Evolutionary conservation across 2,329 filamentous ascomycete species (phyloP).

Genomic region (Diaporthe humulicola): DNA sequence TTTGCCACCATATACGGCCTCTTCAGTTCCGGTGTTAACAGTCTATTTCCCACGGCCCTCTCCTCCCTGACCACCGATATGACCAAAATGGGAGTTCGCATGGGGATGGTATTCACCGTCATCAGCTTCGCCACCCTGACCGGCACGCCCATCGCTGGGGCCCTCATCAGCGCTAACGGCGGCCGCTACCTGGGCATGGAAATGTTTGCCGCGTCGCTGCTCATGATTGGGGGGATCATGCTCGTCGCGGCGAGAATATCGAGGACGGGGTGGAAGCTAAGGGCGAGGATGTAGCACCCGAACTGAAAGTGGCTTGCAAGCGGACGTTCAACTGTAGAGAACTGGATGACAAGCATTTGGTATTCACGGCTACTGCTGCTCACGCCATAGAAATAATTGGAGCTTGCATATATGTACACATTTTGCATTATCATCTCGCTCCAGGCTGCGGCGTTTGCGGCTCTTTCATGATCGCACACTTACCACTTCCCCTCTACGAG

Average conservation of each 20-base stretch:
- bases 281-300: constrained; percentile 47
- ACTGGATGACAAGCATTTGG: not conserved
- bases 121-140: constrained; percentile 65
- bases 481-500: not conserved
- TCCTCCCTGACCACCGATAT: constrained; percentile 66
- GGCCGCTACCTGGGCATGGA: constrained; percentile 62
- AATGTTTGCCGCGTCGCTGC: constrained; percentile 58
- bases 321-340: not conserved
- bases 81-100: constrained; percentile 64
- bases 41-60: constrained; percentile 73
- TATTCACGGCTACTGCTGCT: not conserved
- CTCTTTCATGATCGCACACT: not conserved
- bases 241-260: constrained; percentile 54
- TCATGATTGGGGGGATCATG: constrained; percentile 57
- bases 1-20: constrained; percentile 76
- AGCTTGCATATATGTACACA: not conserved
- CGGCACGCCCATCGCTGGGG: constrained; percentile 65
- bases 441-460: no score
- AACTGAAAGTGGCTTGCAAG: no score
- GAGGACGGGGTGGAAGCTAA: constrained; percentile 56
- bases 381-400: not conserved
- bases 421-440: no score
- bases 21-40: constrained; percentile 73
- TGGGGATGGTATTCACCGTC: constrained; percentile 71
- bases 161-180: constrained; percentile 57